Base-by-base conservation (phyloP, 106 monocot genomes). In the Gastrodia elata region DNA sequence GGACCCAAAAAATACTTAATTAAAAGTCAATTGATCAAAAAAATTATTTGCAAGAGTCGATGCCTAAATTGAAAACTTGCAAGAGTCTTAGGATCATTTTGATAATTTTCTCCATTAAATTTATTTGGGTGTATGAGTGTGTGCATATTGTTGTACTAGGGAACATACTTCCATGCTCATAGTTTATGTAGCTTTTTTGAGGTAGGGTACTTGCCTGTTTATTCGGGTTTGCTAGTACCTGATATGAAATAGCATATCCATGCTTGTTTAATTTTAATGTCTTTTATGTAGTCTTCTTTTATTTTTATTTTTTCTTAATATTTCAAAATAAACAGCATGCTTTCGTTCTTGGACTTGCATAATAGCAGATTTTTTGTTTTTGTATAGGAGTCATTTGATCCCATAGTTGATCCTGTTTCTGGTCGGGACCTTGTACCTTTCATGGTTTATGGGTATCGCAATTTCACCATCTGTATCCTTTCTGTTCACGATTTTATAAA, bases 391-490 rank as follows among this genome's bases (percentile, higher is more conserved):
- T 87, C 82, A 27, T 99, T 99, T 84, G 93, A 91, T 77, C 98
- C 98, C 20, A 99, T 99, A 80, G 80, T 99, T 76, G 93, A 99
- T 74, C 61, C 77, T 48, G 64, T 79, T 76, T 88, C 90, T 14
- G 87, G 89, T n/a, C 77, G 86, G 48, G 91, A 99, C 65, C 93
- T 99, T 46, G 94, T 99, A 58, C 98, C 93, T 39, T 59, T 80
- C 41, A 89, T 99, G 90, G 93, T 99, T 68, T 86, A 99, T 82
- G 98, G 98, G 98, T 99, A 74, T 52, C 83, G 33, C 73, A 72
- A 65, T 76, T 22, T 81, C 41, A 40, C 22, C 67, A 5, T 67
- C 9, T 38, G 38, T 67, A 13, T 36, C 38, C 20, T 6, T 67
- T 36, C 20, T 67, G 37, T 11, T 67, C 6, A 2, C 22, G 22